Evolutionary conservation across 2,329 filamentous ascomycete species (phyloP), one percentile per base, ranked within the genome.

Genomic region (Diaporthe amygdali): DNA sequence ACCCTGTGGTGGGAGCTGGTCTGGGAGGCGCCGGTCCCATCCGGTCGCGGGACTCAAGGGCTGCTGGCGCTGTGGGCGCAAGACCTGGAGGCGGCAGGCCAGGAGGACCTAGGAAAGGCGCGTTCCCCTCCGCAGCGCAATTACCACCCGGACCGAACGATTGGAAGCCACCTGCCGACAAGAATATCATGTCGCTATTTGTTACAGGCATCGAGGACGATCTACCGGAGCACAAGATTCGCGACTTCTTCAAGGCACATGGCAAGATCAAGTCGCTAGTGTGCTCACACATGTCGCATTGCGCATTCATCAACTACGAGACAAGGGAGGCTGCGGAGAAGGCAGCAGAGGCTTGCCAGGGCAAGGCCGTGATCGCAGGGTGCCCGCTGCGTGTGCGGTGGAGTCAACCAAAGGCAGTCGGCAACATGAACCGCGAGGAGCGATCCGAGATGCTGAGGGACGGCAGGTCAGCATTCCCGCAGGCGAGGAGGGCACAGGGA

Each of bases 191-290:
- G 77, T 98, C 96, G 0, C 88, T 99, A 0, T 99, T 99, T 78
- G 89, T 98, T 37, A 98, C 96, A 0, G 97, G 96, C 10, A 91
- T 99, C 2, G 96, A 99, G 81, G 96, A 99, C 79, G 96, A 99
- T 77, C 86, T 99, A 8, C 95, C 96, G 2, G 96, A 99, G 81
- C 92, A 95, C 82, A 95, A 95, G 77, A 87, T 99, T 32, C 93
- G 96, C 59, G 92, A 94, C 2, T 96, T 97, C 81, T 99, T 99
- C 85, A 91, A 94, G 72, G 89, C 90, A 22, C 95, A 95, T 77
- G 96, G 96, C 74, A 94, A 96, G 78, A 92, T 99, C 72, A 94
- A 96, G 77, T 98, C 95, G 32, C 84, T 99, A 20, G 92, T 99
- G 46, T 98, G 96, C 82, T 98, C 95, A 8, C 96, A 99, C 83